Evolutionary conservation across 1,284 basidiomycete genomes (phyloP).

Genomic region (Heliocybe sulcata): DNA sequence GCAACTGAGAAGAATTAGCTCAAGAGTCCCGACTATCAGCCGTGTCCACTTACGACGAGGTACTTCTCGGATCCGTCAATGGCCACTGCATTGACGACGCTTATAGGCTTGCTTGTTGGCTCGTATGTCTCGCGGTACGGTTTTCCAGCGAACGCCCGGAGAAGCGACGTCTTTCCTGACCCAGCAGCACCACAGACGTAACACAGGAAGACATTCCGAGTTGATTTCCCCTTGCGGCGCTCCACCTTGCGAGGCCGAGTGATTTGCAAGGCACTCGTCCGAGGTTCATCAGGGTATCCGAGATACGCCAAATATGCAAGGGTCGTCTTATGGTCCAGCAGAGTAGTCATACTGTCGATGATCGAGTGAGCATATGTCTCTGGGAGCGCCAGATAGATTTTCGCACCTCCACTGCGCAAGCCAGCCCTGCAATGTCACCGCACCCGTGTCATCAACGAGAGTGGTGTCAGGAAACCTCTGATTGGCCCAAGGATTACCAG

Average conservation of each 20-base stretch:
- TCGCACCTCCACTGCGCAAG: slow-evolving; percentile 94
- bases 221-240: slow-evolving; percentile 81
- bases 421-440: slow-evolving; percentile 96
- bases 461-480: slow-evolving; percentile 89
- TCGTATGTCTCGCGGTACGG: slow-evolving; percentile 67
- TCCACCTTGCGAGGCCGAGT: slow-evolving; percentile 82
- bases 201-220: slow-evolving; percentile 85
- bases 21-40: slow-evolving; percentile 8
- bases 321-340: slow-evolving; percentile 88
- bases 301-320: slow-evolving; percentile 95
- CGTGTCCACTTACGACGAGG: slow-evolving; percentile 65
- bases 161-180: slow-evolving; percentile 87
- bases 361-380: not conserved
- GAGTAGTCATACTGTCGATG: slow-evolving; percentile 82
- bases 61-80: slow-evolving; percentile 95
- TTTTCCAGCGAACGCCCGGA: slow-evolving; percentile 85
- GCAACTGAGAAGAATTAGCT: slow-evolving; percentile 47
- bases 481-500: slow-evolving; percentile 87
- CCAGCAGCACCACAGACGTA: slow-evolving; percentile 96
- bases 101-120: slow-evolving; percentile 85
- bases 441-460: slow-evolving; percentile 82
- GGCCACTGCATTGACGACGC: slow-evolving; percentile 93
- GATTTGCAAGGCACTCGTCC: slow-evolving; percentile 75
- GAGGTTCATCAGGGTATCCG: slow-evolving; percentile 71
- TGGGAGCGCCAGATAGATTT: not conserved